Base-by-base conservation (phyloP, 257 asterid species). In the Solanum clarkiae region DNA sequence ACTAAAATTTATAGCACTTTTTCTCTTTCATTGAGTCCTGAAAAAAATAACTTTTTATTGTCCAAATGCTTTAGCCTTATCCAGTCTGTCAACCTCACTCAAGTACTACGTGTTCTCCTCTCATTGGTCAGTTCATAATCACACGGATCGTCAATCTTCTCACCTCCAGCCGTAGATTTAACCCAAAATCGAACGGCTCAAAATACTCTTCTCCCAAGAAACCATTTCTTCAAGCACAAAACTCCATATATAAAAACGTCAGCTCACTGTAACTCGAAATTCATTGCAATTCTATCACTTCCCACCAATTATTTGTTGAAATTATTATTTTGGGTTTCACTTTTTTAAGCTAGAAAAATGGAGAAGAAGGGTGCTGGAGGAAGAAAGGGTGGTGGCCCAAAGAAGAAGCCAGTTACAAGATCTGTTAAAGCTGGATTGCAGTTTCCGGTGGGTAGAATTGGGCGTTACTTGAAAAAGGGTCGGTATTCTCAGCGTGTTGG, bases 361-460 rank as follows among this genome's bases (percentile, higher is more conserved):
- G 29, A 83, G 86, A 91, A 91, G 90, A 91, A 91, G 87, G 93
- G 93, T 49, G 92, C 92, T 26, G 93, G 68, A 1, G 93, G 93
- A 49, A 87, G 93, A 86, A 91, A 88, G 56, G 91, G 87, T 1
- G 92, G 92, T 54, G 92, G 92, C 13, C 92, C 93, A 1, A 91
- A 90, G 87, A 91, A 91, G 91, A 91, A 91, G 70, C 60, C 93
- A 8, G 92, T 91, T 20, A 47, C 93, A 81, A 88, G 93, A 77
- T 91, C 93, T 32, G 88, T 84, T 13, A 88, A 86, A 47, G 92
- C 93, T n/a, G 93, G 93, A 0, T 85, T 91, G 12, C 93, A 91
- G 88, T 91, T 91, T 56, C 93, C 93, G 2, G 93, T 91, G 1
- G 93, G 93, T 2, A 87, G 93, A 84, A 91, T 91, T 75, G 93